Evolutionary conservation across 192 early-diverging fungal genomes (phyloP).

Genomic region (Cetraspora pellucida): DNA sequence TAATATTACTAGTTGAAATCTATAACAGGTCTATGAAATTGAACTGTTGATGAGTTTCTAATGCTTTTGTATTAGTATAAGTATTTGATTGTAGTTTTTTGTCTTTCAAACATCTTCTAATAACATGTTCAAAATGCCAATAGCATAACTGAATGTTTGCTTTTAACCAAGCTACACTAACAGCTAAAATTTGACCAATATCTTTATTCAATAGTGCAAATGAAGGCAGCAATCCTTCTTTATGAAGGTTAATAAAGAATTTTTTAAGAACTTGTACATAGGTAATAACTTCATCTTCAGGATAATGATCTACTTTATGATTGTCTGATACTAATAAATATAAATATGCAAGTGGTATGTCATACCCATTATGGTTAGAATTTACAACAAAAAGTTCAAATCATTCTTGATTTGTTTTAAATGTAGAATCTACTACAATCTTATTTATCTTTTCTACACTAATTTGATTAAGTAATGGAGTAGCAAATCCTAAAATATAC

Average conservation of each 20-base stretch:
- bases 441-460: not conserved
- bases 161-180: conserved; percentile 1
- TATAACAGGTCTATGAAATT: conserved; percentile 9
- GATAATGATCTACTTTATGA: not conserved
- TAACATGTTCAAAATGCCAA: conserved; percentile 23
- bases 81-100: not conserved
- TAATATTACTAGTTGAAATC: not conserved
- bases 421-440: conserved; percentile 4
- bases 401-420: conserved; percentile 1
- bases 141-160: conserved; percentile 11
- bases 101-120: not conserved
- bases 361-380: not conserved
- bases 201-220: conserved; percentile 17
- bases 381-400: conserved; percentile 17
- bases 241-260: conserved; percentile 17
- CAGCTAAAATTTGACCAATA: not conserved
- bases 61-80: conserved; percentile 1
- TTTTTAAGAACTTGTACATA: not conserved
- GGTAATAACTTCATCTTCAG: not conserved
- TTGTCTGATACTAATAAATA: not conserved
- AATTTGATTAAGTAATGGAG: not conserved
- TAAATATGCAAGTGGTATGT: not conserved
- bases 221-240: no score
- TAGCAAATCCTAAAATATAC: not conserved
- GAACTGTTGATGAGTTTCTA: conserved; percentile 13